A percentile compares a stretch with the other conserved stretches of the same genome.
phyloP scores from a whole-genome alignment of 208 protist genomes.

The Wallacemonas sp. region DNA sequence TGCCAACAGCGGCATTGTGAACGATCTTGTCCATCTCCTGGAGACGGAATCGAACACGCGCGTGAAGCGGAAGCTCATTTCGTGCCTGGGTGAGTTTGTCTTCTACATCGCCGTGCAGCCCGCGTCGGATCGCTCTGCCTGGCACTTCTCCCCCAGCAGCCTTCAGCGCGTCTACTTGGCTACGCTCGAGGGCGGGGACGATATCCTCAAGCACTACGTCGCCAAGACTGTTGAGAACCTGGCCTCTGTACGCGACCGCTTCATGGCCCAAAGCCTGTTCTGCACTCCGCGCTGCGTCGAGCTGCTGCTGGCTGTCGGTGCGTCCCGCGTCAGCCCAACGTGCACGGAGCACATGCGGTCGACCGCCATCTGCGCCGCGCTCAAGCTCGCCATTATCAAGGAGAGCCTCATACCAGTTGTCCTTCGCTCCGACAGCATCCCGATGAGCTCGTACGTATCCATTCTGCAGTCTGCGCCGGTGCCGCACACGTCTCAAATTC shows the following conservation, averaged over 20 bases:
- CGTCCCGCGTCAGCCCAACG: constrained; percentile 36
- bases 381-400: constrained; percentile 71
- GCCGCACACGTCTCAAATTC: constrained; percentile 65
- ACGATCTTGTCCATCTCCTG: constrained; percentile 56
- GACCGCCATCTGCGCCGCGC: constrained; percentile 75
- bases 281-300: constrained; percentile 53
- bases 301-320: constrained; percentile 67
- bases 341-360: constrained; percentile 82
- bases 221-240: constrained; percentile 92
- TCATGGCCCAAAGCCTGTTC: constrained; percentile 57
- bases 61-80: constrained; percentile 76
- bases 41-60: constrained; percentile 50
- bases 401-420: constrained; percentile 65
- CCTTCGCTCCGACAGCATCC: constrained; percentile 54
- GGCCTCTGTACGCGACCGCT: constrained; percentile 56
- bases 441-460: constrained; percentile 40
- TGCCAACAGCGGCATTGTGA: constrained; percentile 62
- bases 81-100: constrained; percentile 88
- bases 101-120: constrained; percentile 89
- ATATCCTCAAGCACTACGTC: constrained; percentile 88
- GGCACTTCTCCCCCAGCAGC: constrained; percentile 48
- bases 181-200: constrained; percentile 68
- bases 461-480: constrained; percentile 43
- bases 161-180: constrained; percentile 48
- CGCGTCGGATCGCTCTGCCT: constrained; percentile 56